Evolutionary conservation across 345 rosid species (phyloP).

Genomic region (Murraya paniculata): DNA sequence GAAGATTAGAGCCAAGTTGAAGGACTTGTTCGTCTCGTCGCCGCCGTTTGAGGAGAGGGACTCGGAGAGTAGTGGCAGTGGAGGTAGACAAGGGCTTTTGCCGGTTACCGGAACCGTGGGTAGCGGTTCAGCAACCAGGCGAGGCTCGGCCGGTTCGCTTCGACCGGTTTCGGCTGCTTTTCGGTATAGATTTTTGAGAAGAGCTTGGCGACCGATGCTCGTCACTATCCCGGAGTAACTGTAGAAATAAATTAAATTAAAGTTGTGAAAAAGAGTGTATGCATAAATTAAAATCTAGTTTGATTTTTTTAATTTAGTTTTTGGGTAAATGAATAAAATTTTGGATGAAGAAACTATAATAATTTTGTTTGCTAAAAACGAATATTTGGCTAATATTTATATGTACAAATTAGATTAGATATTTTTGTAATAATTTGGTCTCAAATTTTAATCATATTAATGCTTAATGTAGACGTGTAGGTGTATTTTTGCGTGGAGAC

Average conservation of each 20-base stretch:
- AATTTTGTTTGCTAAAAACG: not conserved
- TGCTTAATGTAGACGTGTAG: no score
- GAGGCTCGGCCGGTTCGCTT: slow-evolving; percentile 40
- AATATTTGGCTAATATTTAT: no score
- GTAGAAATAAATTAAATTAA: not conserved
- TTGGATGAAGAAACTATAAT: not conserved
- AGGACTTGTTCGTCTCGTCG: slow-evolving; percentile 74
- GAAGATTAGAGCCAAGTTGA: slow-evolving; percentile 53
- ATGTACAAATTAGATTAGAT: no score
- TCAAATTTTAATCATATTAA: no score
- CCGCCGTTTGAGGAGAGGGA: slow-evolving; percentile 59
- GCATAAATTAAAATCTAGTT: slow-evolving; percentile 5
- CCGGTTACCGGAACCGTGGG: slow-evolving; percentile 21
- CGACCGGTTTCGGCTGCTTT: slow-evolving; percentile 51
- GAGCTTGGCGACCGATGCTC: slow-evolving; percentile 88
- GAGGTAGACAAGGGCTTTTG: slow-evolving; percentile 33
- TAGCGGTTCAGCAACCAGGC: slow-evolving; percentile 24
- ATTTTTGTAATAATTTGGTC: no score
- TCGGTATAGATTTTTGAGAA: slow-evolving; percentile 63
- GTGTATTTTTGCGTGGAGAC: no score
- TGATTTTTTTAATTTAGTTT: not conserved
- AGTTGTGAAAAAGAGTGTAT: slow-evolving; percentile 9
- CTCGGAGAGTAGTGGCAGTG: slow-evolving; percentile 18
- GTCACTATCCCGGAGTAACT: slow-evolving; percentile 73
- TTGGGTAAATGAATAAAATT: not conserved